phyloP scores from a whole-genome alignment of 805 yeast species.

The Schizosaccharomyces octosporus region DNA sequence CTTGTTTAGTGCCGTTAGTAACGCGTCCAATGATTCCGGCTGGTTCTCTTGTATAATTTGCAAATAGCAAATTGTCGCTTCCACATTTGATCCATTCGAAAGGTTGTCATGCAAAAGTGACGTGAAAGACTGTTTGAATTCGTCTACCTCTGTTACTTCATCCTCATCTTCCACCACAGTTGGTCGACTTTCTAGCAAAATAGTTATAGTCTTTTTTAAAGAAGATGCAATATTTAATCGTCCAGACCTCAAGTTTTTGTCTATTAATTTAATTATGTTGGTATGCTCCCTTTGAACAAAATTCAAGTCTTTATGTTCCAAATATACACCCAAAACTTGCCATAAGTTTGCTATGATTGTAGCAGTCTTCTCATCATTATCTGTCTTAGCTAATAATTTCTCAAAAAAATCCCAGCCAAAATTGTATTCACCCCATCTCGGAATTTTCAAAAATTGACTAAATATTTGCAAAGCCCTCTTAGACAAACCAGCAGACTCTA shows the following conservation, averaged over 20 bases:
- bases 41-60: background rate
- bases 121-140: background rate
- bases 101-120: background rate
- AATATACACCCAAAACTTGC: constrained; percentile 62
- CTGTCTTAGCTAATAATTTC: constrained; percentile 57
- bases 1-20: constrained; percentile 14
- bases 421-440: constrained; percentile 70
- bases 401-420: constrained; percentile 74
- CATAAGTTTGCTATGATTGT: constrained; percentile 67
- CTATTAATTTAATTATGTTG: constrained; percentile 51
- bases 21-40: background rate
- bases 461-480: constrained; percentile 55
- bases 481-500: constrained; percentile 47
- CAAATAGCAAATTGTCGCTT: background rate
- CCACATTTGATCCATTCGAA: background rate
- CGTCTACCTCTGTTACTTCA: background rate
- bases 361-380: constrained; percentile 31
- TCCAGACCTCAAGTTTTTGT: constrained; percentile 58
- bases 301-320: constrained; percentile 46
- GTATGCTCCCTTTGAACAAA: constrained; percentile 59
- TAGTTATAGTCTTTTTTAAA: constrained; percentile 20
- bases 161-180: background rate
- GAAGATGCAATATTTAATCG: constrained; percentile 73
- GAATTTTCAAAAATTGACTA: constrained; percentile 42
- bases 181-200: background rate